Percentiles rank a stretch among this genome's conserved stretches.
Evolutionary conservation across 2,329 filamentous ascomycete genomes (phyloP).

Genomic region (Colletotrichum cordylinicola): DNA sequence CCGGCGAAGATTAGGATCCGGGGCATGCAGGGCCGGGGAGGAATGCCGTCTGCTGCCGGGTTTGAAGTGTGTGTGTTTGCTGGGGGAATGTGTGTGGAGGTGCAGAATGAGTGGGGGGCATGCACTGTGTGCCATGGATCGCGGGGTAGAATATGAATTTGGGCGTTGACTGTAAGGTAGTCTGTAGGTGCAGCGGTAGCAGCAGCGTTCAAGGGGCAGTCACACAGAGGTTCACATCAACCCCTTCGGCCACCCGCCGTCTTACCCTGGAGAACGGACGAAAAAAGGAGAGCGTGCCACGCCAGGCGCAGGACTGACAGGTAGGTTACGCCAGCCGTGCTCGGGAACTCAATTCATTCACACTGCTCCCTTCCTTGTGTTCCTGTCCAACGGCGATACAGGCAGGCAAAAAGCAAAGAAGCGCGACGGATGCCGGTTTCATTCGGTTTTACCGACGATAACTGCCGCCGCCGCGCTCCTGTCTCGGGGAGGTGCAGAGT

Average conservation of each 20-base stretch:
- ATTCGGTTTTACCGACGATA: constrained; percentile 22
- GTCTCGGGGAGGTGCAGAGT: not conserved
- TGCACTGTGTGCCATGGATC: not conserved
- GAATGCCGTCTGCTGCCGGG: not conserved
- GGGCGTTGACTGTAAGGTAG: not conserved
- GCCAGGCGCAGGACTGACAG: not conserved
- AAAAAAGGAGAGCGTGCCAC: not conserved
- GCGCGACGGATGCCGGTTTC: not conserved
- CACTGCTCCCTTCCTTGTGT: not conserved
- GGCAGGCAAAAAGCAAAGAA: not conserved
- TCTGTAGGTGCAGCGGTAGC: not conserved
- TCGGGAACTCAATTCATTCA: not conserved
- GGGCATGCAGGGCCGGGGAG: constrained; percentile 27
- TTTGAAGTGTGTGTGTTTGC: not conserved
- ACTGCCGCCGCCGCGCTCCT: not conserved
- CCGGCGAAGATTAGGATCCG: constrained; percentile 44
- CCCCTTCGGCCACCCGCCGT: not conserved
- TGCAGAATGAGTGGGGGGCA: not conserved
- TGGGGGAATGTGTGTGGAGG: not conserved
- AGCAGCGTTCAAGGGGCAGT: not conserved
- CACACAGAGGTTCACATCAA: not conserved
- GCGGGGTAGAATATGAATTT: not conserved
- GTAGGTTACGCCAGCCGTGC: not conserved
- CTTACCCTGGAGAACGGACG: not conserved
- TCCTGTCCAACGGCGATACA: not conserved